Evolutionary conservation across 2,329 filamentous ascomycete species (phyloP).

Genomic region (Colletotrichum agaves): DNA sequence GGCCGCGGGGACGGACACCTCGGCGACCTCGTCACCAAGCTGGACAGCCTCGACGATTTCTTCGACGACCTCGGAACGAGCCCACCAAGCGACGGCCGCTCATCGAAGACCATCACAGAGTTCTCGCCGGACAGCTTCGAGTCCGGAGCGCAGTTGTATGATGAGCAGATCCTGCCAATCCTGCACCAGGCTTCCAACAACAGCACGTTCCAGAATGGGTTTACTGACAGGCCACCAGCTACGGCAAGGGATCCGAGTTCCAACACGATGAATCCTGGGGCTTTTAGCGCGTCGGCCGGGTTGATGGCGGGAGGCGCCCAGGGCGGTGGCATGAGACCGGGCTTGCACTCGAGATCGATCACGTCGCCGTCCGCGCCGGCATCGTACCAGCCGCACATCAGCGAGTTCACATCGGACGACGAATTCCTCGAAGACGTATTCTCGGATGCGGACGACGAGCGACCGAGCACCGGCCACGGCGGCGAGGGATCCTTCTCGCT

Average conservation of each 20-base stretch:
- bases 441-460: constrained; percentile 79
- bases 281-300: constrained; percentile 59
- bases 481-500: constrained; percentile 64
- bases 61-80: constrained; percentile 75
- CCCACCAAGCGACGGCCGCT: constrained; percentile 69
- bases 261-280: constrained; percentile 72
- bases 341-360: constrained; percentile 82
- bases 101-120: constrained; percentile 72
- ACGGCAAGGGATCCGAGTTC: constrained; percentile 68
- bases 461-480: constrained; percentile 51
- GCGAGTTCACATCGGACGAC: constrained; percentile 78
- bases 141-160: constrained; percentile 84
- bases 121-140: constrained; percentile 75
- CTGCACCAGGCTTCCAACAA: constrained; percentile 86
- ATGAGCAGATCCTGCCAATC: constrained; percentile 92
- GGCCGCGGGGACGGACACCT: constrained; percentile 77
- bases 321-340: constrained; percentile 61
- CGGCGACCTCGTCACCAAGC: constrained; percentile 83
- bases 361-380: constrained; percentile 78
- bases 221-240: constrained; percentile 76
- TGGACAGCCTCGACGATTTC: constrained; percentile 84
- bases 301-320: constrained; percentile 38
- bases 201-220: constrained; percentile 87
- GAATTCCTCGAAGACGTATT: constrained; percentile 79
- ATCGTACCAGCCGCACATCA: constrained; percentile 64